Percentiles rank a stretch among this genome's conserved stretches.
Conservation (phyloP, 305 asterid genomes). For the Solanum hybrid region DNA sequence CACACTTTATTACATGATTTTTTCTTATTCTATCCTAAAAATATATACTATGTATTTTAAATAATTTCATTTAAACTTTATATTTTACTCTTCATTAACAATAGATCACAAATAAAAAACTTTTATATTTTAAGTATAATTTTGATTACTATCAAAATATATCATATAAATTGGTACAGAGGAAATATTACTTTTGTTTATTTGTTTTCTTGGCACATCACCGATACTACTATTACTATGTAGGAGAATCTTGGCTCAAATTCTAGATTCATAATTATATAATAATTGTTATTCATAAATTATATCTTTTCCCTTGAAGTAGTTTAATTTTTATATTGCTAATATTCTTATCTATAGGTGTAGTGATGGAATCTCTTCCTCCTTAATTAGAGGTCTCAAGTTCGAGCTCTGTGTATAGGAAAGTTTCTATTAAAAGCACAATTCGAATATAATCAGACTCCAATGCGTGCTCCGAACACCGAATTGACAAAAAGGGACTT, state of each 20-base stretch:
- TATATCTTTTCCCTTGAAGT: neutral
- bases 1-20: neutral
- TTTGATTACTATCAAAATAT: neutral
- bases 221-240: neutral
- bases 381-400: too few relatives aligned
- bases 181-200: neutral
- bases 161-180: neutral
- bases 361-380: neutral
- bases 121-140: neutral
- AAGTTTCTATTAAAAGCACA: too few relatives aligned
- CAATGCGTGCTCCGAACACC: too few relatives aligned
- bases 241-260: neutral
- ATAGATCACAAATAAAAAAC: neutral
- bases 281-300: neutral
- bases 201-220: neutral
- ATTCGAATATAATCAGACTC: fast-evolving
- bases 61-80: neutral
- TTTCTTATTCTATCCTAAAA: neutral
- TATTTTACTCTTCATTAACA: too few relatives aligned
- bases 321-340: neutral
- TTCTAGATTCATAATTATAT: neutral
- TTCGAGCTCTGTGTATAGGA: fast-evolving
- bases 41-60: neutral
- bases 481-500: too few relatives aligned
- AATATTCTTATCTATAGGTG: neutral